Evolutionary conservation across 1,139 yeast genomes (phyloP).

Genomic region (Nakaseomyces delphensis): DNA sequence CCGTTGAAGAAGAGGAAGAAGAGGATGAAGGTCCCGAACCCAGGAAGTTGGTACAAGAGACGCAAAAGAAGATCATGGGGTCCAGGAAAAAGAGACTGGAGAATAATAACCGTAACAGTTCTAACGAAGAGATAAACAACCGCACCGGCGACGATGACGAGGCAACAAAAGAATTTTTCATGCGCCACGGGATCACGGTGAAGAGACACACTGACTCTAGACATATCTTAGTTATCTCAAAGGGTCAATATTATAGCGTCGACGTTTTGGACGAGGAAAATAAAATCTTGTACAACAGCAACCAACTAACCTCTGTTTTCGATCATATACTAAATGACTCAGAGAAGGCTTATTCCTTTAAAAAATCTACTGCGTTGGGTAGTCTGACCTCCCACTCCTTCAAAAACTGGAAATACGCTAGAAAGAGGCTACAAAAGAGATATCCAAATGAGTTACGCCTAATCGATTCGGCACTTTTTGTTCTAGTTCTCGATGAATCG

Average conservation of each 20-base stretch:
- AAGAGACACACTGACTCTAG: conserved; percentile 32
- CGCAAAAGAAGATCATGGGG: neutral
- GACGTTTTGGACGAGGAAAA: conserved; percentile 44
- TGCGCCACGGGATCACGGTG: conserved; percentile 35
- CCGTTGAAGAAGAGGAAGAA: neutral
- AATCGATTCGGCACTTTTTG: conserved; percentile 59
- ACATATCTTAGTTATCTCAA: conserved; percentile 51
- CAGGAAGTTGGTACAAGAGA: neutral
- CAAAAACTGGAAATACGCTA: conserved; percentile 52
- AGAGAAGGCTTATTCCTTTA: conserved; percentile 34
- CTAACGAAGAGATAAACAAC: neutral
- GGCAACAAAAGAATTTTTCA: conserved; percentile 13
- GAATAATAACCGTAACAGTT: neutral
- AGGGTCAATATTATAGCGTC: conserved; percentile 53
- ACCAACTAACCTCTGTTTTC: conserved; percentile 46
- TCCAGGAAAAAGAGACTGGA: neutral
- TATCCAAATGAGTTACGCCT: conserved; percentile 38
- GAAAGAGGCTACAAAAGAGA: conserved; percentile 39
- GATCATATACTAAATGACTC: conserved; percentile 44
- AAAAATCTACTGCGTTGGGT: conserved; percentile 50
- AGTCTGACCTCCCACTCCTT: conserved; percentile 62
- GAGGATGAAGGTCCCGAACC: conserved; percentile 5
- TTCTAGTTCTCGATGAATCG: conserved; percentile 61
- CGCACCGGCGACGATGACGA: neutral
- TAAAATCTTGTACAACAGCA: conserved; percentile 44